Evolutionary conservation across 352 stramenopile species (phyloP).

Genomic region (Phytophthora ohioensis): DNA sequence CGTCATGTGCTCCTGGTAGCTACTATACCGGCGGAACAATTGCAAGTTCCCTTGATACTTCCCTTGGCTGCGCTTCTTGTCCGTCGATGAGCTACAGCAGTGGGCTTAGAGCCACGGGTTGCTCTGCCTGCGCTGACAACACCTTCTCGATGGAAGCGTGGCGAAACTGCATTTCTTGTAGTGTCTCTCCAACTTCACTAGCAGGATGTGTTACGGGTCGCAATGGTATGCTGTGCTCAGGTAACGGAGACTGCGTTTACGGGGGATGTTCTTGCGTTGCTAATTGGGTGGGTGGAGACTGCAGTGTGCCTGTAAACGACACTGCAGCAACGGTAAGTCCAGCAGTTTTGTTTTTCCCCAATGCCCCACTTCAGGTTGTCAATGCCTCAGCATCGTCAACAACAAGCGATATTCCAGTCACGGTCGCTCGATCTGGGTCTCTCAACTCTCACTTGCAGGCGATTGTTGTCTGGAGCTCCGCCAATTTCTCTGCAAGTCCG

Average conservation of each 20-base stretch:
- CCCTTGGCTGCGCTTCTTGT: conserved; percentile 50
- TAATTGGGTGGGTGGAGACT: conserved; percentile 58
- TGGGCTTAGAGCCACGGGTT: conserved; percentile 37
- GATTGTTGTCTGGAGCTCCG: conserved; percentile 33
- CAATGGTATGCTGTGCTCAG: conserved; percentile 69
- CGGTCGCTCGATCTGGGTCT: conserved; percentile 44
- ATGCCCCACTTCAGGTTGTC: conserved; percentile 36
- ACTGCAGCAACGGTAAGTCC: conserved; percentile 5
- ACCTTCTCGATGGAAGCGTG: conserved; percentile 64
- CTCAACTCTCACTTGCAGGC: conserved; percentile 28
- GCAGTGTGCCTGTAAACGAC: conserved; percentile 32
- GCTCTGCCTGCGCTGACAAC: conserved; percentile 43
- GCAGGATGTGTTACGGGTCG: conserved; percentile 54
- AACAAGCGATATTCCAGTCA: conserved; percentile 36
- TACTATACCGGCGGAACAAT: conserved; percentile 35
- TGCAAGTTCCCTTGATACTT: conserved; percentile 6
- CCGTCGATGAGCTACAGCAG: conserved; percentile 50
- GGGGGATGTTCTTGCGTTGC: conserved; percentile 59
- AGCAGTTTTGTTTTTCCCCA: conserved; percentile 60
- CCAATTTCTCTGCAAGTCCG: conserved; percentile 41
- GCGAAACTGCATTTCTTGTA: conserved; percentile 65
- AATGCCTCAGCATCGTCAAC: conserved; percentile 16
- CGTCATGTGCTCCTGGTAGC: conserved; percentile 53
- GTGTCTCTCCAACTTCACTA: conserved; percentile 22
- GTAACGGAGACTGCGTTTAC: conserved; percentile 59